Evolutionary conservation across 2,329 filamentous ascomycete genomes (phyloP).

Genomic region (Cladophialophora chaetospira): DNA sequence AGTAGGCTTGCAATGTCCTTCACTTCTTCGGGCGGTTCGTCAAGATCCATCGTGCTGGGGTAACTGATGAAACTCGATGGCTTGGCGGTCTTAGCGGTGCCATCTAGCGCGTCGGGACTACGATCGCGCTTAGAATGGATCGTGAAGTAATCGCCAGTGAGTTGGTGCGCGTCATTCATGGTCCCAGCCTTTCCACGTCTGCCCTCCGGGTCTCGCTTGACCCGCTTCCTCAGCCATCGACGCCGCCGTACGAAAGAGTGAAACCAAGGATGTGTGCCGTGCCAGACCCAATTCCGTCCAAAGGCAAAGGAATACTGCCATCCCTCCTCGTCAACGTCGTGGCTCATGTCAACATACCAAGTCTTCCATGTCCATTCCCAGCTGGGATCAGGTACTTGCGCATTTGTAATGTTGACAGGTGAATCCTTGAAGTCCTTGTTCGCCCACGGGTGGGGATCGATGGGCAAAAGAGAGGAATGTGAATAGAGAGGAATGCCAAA

Average conservation of each 20-base stretch:
- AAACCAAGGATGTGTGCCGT: slow-evolving; percentile 85
- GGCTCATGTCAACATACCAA: slow-evolving; percentile 77
- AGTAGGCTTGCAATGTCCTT: slow-evolving; percentile 70
- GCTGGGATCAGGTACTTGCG: slow-evolving; percentile 88
- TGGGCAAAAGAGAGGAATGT: slow-evolving; percentile 75
- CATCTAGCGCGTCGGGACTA: slow-evolving; percentile 42
- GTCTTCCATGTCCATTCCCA: slow-evolving; percentile 86
- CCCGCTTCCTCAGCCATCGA: slow-evolving; percentile 80
- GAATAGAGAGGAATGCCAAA: slow-evolving; percentile 93
- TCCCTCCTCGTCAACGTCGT: slow-evolving; percentile 81
- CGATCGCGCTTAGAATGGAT: slow-evolving; percentile 61
- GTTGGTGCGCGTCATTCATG: slow-evolving; percentile 61
- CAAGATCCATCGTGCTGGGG: slow-evolving; percentile 45
- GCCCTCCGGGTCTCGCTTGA: slow-evolving; percentile 56
- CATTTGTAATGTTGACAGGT: slow-evolving; percentile 74
- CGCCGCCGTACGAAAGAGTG: slow-evolving; percentile 91
- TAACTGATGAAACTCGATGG: slow-evolving; percentile 37
- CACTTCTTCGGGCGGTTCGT: slow-evolving; percentile 56
- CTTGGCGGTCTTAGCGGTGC: slow-evolving; percentile 34
- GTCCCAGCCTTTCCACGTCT: slow-evolving; percentile 37
- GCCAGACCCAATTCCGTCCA: slow-evolving; percentile 74
- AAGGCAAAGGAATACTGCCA: slow-evolving; percentile 98
- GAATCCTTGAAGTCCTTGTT: slow-evolving; percentile 62
- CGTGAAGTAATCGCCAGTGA: slow-evolving; percentile 78
- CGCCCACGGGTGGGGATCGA: slow-evolving; percentile 87